Percentiles rank a stretch among this genome's conserved stretches.
phyloP scores from a whole-genome alignment of 2,329 filamentous ascomycete genomes.

The Fusarium sp. region DNA sequence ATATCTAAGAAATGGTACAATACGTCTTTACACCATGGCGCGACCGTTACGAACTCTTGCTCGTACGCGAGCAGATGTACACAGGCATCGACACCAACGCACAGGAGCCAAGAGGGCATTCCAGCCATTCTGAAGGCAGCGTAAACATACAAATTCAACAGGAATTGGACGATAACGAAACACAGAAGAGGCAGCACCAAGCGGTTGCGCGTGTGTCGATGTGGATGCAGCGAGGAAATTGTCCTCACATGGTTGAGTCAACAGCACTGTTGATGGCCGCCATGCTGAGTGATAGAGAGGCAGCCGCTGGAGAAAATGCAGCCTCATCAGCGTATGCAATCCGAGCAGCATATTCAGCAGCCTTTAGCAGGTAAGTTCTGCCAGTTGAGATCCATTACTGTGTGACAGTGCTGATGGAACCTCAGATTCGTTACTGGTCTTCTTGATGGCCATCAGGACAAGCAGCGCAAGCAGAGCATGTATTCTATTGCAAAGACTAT shows the following conservation, averaged over 20 bases:
- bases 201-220: constrained; percentile 71
- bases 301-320: constrained; percentile 46
- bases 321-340: constrained; percentile 69
- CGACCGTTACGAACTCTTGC: constrained; percentile 71
- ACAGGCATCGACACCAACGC: constrained; percentile 22
- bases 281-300: constrained; percentile 69
- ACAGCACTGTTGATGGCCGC: constrained; percentile 80
- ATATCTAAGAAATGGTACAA: constrained; percentile 66
- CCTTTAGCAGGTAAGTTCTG: constrained; percentile 74
- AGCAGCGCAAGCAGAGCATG: constrained; percentile 77
- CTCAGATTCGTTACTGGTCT: constrained; percentile 82
- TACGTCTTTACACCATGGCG: constrained; percentile 83
- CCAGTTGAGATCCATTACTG: neutral
- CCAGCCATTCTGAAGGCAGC: neutral
- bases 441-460: constrained; percentile 78
- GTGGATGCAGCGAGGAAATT: constrained; percentile 79
- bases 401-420: neutral
- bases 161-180: constrained; percentile 19
- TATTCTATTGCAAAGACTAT: constrained; percentile 76
- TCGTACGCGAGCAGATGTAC: constrained; percentile 75
- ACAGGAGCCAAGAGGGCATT: neutral
- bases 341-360: constrained; percentile 77
- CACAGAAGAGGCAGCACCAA: constrained; percentile 52
- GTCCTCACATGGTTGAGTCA: constrained; percentile 83
- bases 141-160: neutral